These are phyloP conservation scores for Kalmanozyma brasiliensis DNA, from an alignment of 1,284 basidiomycete species.

Conservation along the genomic window DNA sequence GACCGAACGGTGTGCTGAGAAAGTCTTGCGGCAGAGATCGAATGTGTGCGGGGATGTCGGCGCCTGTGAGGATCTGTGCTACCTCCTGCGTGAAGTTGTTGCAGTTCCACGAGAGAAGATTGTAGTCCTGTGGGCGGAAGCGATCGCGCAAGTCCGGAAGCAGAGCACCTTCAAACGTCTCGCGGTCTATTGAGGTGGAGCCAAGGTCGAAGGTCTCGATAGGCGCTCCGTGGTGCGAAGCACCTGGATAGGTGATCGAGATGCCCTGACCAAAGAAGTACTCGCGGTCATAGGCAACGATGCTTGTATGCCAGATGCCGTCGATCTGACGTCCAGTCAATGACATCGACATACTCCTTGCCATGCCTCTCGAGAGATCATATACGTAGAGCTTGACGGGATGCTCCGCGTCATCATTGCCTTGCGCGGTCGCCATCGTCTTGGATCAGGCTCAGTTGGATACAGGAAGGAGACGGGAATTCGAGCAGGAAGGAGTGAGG, in stretches of 20 bases:
- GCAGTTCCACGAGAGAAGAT: slow-evolving; percentile 76
- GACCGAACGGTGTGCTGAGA: slow-evolving; percentile 87
- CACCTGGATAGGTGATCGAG: slow-evolving; percentile 70
- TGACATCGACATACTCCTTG: slow-evolving; percentile 78
- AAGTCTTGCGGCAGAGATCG: slow-evolving; percentile 77
- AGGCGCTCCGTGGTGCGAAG: slow-evolving; percentile 76
- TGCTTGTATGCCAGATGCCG: slow-evolving; percentile 76
- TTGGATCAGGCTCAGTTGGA: too few relatives aligned
- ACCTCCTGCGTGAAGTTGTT: slow-evolving; percentile 80
- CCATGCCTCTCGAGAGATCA: slow-evolving; percentile 86
- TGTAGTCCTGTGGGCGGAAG: slow-evolving; percentile 81
- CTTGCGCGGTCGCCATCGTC: slow-evolving; percentile 11
- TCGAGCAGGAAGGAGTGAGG: background rate
- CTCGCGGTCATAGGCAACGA: slow-evolving; percentile 85
- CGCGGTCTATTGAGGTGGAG: slow-evolving; percentile 81
- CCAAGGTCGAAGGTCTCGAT: slow-evolving; percentile 82
- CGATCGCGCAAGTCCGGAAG: slow-evolving; percentile 77
- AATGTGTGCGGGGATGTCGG: slow-evolving; percentile 63
- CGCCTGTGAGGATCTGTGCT: slow-evolving; percentile 62
- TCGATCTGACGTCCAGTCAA: slow-evolving; percentile 75
- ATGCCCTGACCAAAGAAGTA: slow-evolving; percentile 91
- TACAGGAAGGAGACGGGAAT: background rate
- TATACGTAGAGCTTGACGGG: slow-evolving; percentile 80
- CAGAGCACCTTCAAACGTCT: slow-evolving; percentile 81
- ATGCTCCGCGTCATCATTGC: slow-evolving; percentile 13